Conservation (phyloP, 805 yeast species). For the Jamesozyma hellenica region DNA sequence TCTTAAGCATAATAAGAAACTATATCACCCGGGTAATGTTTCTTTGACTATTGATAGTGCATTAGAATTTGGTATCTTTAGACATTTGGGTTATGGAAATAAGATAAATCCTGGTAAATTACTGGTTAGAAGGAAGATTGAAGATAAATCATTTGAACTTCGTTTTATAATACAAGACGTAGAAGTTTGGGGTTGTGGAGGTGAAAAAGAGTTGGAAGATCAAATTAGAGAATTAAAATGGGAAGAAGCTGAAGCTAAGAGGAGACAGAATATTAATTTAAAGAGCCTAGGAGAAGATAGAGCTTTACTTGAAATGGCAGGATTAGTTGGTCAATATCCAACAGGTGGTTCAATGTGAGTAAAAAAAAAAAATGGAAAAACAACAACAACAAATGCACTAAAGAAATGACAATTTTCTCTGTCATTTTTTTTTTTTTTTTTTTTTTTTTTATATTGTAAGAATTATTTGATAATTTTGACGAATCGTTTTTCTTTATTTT, state of each 20-base stretch:
- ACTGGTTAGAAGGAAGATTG: slow-evolving; percentile 12
- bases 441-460: too few species aligned
- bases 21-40: slow-evolving; percentile 61
- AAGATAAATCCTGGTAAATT: slow-evolving; percentile 32
- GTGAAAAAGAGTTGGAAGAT: slow-evolving; percentile 62
- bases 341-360: slow-evolving; percentile 40
- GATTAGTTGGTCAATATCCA: slow-evolving; percentile 41
- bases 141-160: slow-evolving; percentile 44
- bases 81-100: slow-evolving; percentile 56
- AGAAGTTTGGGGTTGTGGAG: slow-evolving; percentile 91
- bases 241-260: slow-evolving; percentile 80
- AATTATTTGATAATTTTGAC: not conserved
- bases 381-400: too few species aligned
- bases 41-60: slow-evolving; percentile 70
- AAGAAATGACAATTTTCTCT: too few species aligned
- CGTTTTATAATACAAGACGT: slow-evolving; percentile 61
- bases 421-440: too few species aligned
- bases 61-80: slow-evolving; percentile 70
- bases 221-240: slow-evolving; percentile 78
- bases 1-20: slow-evolving; percentile 36
- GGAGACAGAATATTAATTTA: slow-evolving; percentile 61
- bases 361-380: too few species aligned
- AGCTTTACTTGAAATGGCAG: slow-evolving; percentile 80
- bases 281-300: slow-evolving; percentile 66
- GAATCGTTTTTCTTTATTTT: not conserved